Conservation (phyloP, 345 rosid genomes). For the Durio zibethinus region DNA sequence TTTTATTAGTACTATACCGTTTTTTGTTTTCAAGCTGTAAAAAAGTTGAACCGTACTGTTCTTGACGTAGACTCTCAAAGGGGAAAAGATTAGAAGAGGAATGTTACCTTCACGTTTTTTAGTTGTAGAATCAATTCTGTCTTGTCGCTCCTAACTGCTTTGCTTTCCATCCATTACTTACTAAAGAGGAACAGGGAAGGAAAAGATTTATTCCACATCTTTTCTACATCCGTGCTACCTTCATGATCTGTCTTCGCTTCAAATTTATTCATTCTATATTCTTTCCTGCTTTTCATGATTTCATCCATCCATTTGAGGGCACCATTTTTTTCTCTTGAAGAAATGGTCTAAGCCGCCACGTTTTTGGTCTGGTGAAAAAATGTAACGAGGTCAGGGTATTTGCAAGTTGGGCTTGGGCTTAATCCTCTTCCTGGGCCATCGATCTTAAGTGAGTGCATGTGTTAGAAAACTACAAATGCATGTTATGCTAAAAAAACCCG, state of each 20-base stretch:
- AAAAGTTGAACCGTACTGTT: conserved; percentile 4
- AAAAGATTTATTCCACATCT: conserved; percentile 8
- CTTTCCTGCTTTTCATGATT: background rate
- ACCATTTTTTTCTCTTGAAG: background rate
- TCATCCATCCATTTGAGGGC: background rate
- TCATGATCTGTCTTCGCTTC: background rate
- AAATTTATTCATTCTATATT: background rate
- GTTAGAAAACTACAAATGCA: background rate
- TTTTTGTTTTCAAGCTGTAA: background rate
- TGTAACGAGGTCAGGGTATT: background rate
- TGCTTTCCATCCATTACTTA: background rate
- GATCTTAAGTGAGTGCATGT: background rate
- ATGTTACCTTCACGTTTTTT: background rate
- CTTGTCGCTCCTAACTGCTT: background rate
- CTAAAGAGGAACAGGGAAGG: background rate
- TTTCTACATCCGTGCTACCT: background rate
- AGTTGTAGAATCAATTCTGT: conserved; percentile 1
- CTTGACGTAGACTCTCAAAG: conserved; percentile 10
- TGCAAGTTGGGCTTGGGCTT: background rate
- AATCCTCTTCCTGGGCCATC: background rate
- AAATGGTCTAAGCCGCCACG: background rate
- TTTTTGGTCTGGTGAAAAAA: background rate
- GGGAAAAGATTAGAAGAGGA: background rate
- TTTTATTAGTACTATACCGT: background rate
- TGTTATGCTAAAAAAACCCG: background rate